Base-by-base conservation (phyloP, 495 filamentous ascomycete genomes). In the Talaromyces adpressus region DNA sequence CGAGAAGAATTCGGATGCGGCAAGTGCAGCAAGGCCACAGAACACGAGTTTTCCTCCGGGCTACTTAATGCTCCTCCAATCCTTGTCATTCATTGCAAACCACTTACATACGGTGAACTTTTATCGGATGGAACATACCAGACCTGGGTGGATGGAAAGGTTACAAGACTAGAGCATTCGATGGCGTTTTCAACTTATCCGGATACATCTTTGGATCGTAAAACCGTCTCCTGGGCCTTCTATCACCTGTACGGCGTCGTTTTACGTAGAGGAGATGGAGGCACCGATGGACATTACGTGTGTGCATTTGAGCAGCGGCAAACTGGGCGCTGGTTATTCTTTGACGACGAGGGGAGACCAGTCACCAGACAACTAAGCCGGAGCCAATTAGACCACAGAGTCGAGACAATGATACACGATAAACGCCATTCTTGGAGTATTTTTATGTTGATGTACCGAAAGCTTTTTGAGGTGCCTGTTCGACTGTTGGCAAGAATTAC, bases 221-320 rank as follows among this genome's bases (percentile, higher is more conserved):
- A 61, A 0, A 49, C 32, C 9, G 8, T 61, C 22, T 6, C 49
- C 4, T 47, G 41, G 34, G 22, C 59, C 6, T 61, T 49, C 22
- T 61, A 47, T 61, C 34, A 27, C 6, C 25, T 61, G n/a, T 47
- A 61, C 16, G 59, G 59, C n/a, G 20, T 61, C 41, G 49, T 61
- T 47, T 14, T 61, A 2, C 59, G 20, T 20, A 4, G 1, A 16
- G 59, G 59, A 27, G 12, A 3, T 23, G 6, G 1, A 12, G 18
- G 8, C 14, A 1, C 1, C 9, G 4, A 4, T 0, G 59, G 59
- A 12, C 59, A 61, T 61, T 61, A 45, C 27, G 23, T 61, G 6
- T 45, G 59, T 8, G 59, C 59, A 12, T 41, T 61, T 25, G 59
- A 61, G 36, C 59, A 47, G 23, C 59, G 6, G 3, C 14, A 47